phyloP scores from a whole-genome alignment of 192 early-diverging fungal genomes.

The Linnemannia exigua region DNA sequence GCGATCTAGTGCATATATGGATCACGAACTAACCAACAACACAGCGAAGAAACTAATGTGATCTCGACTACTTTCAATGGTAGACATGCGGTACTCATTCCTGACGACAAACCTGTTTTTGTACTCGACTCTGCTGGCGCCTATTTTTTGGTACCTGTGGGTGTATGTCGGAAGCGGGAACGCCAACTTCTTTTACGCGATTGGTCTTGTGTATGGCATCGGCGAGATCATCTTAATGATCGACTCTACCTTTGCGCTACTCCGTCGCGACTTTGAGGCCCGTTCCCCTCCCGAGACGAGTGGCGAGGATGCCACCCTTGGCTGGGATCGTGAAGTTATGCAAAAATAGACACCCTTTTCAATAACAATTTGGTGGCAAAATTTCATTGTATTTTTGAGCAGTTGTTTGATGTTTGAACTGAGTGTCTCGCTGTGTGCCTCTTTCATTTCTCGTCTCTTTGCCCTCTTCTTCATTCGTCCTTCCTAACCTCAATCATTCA shows the following conservation, averaged over 20 bases:
- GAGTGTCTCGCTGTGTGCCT: background rate
- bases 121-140: slow-evolving; percentile 83
- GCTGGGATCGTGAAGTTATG: slow-evolving; percentile 43
- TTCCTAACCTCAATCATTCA: background rate
- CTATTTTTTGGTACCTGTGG: slow-evolving; percentile 96
- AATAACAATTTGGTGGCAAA: slow-evolving; percentile 9
- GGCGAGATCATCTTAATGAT: slow-evolving; percentile 89
- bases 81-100: slow-evolving; percentile 89
- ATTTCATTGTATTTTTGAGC: background rate
- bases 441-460: background rate
- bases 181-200: slow-evolving; percentile 98
- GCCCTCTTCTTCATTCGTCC: background rate
- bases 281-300: slow-evolving; percentile 21
- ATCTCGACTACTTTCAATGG: background rate
- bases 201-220: slow-evolving; percentile 92
- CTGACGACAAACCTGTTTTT: slow-evolving; percentile 78
- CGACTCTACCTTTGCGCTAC: slow-evolving; percentile 84
- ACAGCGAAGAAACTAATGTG: background rate
- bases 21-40: background rate
- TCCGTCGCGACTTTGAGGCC: slow-evolving; percentile 85
- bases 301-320: slow-evolving; percentile 1
- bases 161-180: slow-evolving; percentile 96
- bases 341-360: slow-evolving; percentile 19
- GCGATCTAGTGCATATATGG: background rate
- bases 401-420: no score